Evolutionary conservation across 306 rosid genomes (phyloP).

Genomic region (Macrotyloma uniflorum): DNA sequence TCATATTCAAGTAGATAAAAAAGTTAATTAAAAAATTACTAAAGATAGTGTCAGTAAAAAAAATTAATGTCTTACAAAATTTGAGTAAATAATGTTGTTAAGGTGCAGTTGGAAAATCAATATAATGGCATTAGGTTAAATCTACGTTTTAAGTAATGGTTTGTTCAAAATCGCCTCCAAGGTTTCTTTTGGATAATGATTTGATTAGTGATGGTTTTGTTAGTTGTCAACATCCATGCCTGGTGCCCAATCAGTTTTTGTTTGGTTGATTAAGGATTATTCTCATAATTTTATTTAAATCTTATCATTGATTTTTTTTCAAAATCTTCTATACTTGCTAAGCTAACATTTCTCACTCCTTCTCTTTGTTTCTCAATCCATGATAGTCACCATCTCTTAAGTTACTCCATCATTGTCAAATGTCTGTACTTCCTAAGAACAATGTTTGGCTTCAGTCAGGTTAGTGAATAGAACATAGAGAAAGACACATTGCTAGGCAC

Average conservation of each 20-base stretch:
- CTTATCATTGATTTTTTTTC: background rate
- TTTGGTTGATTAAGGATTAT: background rate
- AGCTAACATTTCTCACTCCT: too few relatives aligned
- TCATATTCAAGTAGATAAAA: too few relatives aligned
- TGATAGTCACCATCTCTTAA: too few relatives aligned
- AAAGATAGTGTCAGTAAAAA: too few relatives aligned
- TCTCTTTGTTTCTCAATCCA: too few relatives aligned
- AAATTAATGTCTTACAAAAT: background rate
- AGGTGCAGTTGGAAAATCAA: background rate
- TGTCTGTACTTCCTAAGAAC: background rate
- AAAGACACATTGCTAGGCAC: background rate
- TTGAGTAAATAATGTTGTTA: background rate
- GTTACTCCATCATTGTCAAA: background rate
- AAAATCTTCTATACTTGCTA: too few relatives aligned
- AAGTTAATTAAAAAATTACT: too few relatives aligned
- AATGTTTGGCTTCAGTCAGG: background rate
- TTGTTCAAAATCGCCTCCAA: background rate
- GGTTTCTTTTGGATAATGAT: conserved; percentile 4
- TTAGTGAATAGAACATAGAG: background rate
- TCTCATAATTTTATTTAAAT: background rate
- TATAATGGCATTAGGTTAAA: conserved; percentile 24
- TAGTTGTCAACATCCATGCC: conserved; percentile 7
- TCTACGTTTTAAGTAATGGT: conserved; percentile 21
- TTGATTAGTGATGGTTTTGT: conserved; percentile 19
- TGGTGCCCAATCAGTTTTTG: background rate